Base-by-base conservation (phyloP, 768 basidiomycete genomes). In the Pilatotrama ljubarskyi region DNA sequence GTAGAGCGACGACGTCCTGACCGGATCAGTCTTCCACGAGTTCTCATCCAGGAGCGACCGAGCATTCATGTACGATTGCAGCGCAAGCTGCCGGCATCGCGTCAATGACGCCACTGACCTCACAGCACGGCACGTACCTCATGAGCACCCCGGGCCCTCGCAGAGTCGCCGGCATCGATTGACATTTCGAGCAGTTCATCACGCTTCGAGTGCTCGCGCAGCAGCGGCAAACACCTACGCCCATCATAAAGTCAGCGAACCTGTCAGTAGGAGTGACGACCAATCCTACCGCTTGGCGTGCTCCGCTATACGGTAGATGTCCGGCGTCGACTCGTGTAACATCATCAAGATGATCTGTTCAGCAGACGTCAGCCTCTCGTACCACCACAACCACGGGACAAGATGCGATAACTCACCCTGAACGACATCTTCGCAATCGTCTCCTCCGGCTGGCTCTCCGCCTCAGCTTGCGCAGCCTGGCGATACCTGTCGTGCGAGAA, bases 401-500 rank as follows among this genome's bases (percentile, higher is more conserved):
- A 8, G 15, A 7, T 18, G 17, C 37, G 32, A 24, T 11, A 0
- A 68, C 78, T 29, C 68, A 87, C 87, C 70, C 83, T 80, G 63
- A 88, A 82, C 14, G 85, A 86, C 87, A 90, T 90, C 68, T 83
- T 87, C 22, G 85, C 80, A 44, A 83, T 73, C 0, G 75, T 70
- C 15, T 80, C 79, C 51, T 73, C 71, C 0, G 86, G 76, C 13
- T 88, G 76, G 4, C 69, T 71, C 40, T 79, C 77, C 0, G 79
- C 83, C 69, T 88, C 86, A 4, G 79, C 80, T 64, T 85, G 82
- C 9, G 85, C 86, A 10, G 88, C 88, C 70, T 88, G 87, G 9
- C 87, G 80, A 72, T 88, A 91, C 44, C 87, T 77, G 68, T 90
- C 88, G 70, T 91, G 88, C 3, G 85, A 77, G 71, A 89, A 88